Conservation (phyloP, 1,284 basidiomycete genomes). For the Mixia osmundae region DNA sequence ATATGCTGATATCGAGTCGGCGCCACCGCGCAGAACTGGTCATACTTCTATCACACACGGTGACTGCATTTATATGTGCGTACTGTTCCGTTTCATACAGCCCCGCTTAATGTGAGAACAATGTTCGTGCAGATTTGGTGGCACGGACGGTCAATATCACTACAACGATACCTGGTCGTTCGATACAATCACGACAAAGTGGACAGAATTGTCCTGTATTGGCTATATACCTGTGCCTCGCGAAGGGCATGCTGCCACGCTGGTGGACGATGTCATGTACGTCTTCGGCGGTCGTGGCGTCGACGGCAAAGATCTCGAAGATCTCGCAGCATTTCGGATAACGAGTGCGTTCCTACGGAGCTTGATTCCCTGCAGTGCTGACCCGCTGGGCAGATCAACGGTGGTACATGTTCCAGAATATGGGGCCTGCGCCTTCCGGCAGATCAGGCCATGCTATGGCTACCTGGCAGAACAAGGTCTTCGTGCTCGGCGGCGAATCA, state of each 20-base stretch:
- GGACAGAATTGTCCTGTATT: conserved; percentile 88
- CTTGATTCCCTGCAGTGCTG: conserved; percentile 4
- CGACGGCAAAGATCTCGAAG: conserved; percentile 85
- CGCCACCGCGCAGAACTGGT: conserved; percentile 71
- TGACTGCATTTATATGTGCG: conserved; percentile 65
- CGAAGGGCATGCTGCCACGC: conserved; percentile 86
- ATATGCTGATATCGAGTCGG: conserved; percentile 42
- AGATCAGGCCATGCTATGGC: conserved; percentile 91
- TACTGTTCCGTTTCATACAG: conserved; percentile 7
- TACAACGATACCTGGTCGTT: conserved; percentile 99
- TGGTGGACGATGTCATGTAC: conserved; percentile 96
- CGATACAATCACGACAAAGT: conserved; percentile 54
- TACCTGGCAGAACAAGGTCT: conserved; percentile 60
- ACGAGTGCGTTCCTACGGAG: conserved; percentile 38
- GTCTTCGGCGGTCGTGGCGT: conserved; percentile 92
- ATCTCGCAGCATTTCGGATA: conserved; percentile 90
- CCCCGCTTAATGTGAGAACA: conserved; percentile 5
- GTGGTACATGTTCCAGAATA: conserved; percentile 99
- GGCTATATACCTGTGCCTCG: conserved; percentile 90
- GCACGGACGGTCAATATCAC: conserved; percentile 93
- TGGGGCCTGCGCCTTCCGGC: conserved; percentile 80
- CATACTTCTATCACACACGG: conserved; percentile 70
- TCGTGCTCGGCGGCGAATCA: conserved; percentile 85
- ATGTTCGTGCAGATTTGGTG: conserved; percentile 92
- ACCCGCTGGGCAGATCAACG: conserved; percentile 36